A percentile compares a stretch with the other conserved stretches of the same genome.
Evolutionary conservation across 2,329 filamentous ascomycete genomes (phyloP).

Genomic region (Colletotrichum nymphaeae): DNA sequence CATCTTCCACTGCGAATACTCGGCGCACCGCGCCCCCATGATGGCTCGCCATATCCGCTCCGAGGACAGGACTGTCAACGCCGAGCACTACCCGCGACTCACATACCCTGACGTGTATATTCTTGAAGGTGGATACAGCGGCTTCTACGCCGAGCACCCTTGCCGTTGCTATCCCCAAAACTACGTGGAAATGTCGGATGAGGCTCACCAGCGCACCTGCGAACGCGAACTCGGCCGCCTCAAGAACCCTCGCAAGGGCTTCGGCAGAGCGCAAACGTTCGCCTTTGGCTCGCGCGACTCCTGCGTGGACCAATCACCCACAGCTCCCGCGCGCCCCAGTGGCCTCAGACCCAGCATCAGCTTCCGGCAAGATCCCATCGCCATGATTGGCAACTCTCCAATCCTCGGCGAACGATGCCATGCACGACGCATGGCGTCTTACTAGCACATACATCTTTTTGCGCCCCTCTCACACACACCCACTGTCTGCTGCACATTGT

Average conservation of each 20-base stretch:
- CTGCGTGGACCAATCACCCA: conserved; percentile 69
- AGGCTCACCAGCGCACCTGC: conserved; percentile 91
- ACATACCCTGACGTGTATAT: conserved; percentile 99
- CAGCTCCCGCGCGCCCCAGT: conserved; percentile 53
- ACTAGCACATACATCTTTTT: conserved; percentile 52
- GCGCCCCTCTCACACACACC: conserved; percentile 3
- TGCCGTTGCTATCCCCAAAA: conserved; percentile 90
- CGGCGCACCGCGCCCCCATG: conserved; percentile 92
- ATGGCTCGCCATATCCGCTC: conserved; percentile 96
- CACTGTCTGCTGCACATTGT: conserved; percentile 43
- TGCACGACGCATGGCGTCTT: conserved; percentile 73
- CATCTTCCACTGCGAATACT: conserved; percentile 98
- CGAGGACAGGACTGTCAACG: conserved; percentile 87
- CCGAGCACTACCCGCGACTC: conserved; percentile 85
- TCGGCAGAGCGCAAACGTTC: conserved; percentile 91
- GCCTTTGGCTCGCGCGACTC: conserved; percentile 83
- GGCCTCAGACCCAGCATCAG: conserved; percentile 46
- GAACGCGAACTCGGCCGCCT: conserved; percentile 95
- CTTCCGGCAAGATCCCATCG: conserved; percentile 52
- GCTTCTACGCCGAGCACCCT: conserved; percentile 85
- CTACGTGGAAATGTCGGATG: conserved; percentile 96
- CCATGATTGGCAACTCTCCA: conserved; percentile 58
- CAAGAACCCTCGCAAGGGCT: conserved; percentile 84
- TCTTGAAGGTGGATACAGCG: conserved; percentile 94
- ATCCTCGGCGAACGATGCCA: conserved; percentile 63